Evolutionary conservation across 192 early-diverging fungal genomes (phyloP), one percentile per base, ranked within the genome.

Genomic region (Umbelopsis ramanniana): DNA sequence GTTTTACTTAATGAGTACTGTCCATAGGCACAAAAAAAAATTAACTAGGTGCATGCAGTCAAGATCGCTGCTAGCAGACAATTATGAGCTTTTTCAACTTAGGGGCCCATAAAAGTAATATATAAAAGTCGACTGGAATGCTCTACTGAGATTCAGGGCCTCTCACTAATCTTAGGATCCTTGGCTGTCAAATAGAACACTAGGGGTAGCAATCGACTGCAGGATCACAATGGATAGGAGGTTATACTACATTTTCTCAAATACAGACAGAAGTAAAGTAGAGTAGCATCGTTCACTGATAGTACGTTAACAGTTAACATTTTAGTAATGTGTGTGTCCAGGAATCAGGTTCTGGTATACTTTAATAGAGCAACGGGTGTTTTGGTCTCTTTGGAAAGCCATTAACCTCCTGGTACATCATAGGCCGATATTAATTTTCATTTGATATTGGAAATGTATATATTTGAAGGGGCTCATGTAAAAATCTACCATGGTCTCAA

Each of bases 71-170:
- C 26, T 17, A 35, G 12, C 17, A n/a, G 57, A 17, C 57, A 35
- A 35, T 50, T 50, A 50, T 6, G 29, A 63, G 57, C 26, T 19
- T 37, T 63, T 63, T 1, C 57, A 12, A 63, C 33, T 37, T 63
- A 63, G 57, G 26, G 57, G 57, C 0, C 57, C 17, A 63, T 63
- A 63, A 63, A 35, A 63, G 57, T 63, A 63, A 63, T 63, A 63
- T 63, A 63, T 63, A 35, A 63, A 63, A 63, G 57, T 63, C 33
- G 57, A 63, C 57, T 63, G 57, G 57, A 63, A 63, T 63, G 57
- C 33, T 63, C n/a, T 63, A 29, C 57, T 35, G 57, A 37, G 29
- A 19, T 35, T 37, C 15, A 63, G 33, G 33, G 57, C 57, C 11
- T 63, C 14, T 63, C 57, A 37, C 33, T 22, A 63, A 63, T 63